Evolutionary conservation across 2,329 filamentous ascomycete species (phyloP).

Genomic region (Scorias spongiosa): DNA sequence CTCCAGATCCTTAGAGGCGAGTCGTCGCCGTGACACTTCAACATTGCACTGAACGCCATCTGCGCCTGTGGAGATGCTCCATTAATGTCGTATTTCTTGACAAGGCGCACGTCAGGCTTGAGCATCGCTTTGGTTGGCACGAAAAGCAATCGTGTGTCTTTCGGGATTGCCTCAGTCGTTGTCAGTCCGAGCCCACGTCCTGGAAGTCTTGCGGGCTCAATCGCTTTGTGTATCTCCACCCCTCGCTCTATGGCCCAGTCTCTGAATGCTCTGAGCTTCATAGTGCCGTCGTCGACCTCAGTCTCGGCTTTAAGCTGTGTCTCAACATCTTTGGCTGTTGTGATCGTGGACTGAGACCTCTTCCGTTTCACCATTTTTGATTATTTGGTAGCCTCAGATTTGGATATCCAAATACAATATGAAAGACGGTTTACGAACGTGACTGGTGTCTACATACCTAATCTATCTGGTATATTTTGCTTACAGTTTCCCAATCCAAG

Average conservation of each 20-base stretch:
- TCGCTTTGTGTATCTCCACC: slow-evolving; percentile 46
- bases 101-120: slow-evolving; percentile 40
- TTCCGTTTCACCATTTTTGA: too few relatives aligned
- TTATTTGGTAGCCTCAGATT: too few relatives aligned
- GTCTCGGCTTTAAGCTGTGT: too few relatives aligned
- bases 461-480: too few relatives aligned
- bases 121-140: slow-evolving; percentile 51
- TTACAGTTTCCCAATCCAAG: too few relatives aligned
- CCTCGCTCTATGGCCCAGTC: slow-evolving; percentile 53
- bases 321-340: too few relatives aligned
- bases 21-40: slow-evolving; percentile 2
- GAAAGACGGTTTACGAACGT: too few relatives aligned
- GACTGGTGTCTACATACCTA: too few relatives aligned
- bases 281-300: neutral
- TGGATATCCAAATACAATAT: too few relatives aligned
- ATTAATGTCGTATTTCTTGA: slow-evolving; percentile 24
- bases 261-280: slow-evolving; percentile 40
- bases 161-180: slow-evolving; percentile 48
- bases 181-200: slow-evolving; percentile 67
- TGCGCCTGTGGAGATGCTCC: slow-evolving; percentile 42
- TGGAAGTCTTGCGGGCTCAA: slow-evolving; percentile 51
- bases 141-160: slow-evolving; percentile 45
- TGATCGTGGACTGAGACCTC: too few relatives aligned
- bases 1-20: slow-evolving; percentile 9
- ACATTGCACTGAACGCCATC: slow-evolving; percentile 37